Base-by-base conservation (phyloP, 441 rosid genomes). In the Brassica balearica region DNA sequence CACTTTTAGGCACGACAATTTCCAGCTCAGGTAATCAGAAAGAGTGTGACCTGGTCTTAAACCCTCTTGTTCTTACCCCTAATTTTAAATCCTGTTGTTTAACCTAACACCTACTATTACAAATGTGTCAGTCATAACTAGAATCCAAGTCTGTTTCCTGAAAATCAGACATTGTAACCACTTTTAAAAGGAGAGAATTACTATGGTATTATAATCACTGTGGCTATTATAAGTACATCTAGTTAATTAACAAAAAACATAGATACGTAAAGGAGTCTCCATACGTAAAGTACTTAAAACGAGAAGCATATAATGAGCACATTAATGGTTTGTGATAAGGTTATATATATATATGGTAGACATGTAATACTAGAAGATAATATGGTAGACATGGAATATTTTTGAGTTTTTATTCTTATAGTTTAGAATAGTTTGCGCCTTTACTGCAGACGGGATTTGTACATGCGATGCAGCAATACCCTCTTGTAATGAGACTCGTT, bases 1-100 rank as follows among this genome's bases (percentile, higher is more conserved):
- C 79, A 79, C 79, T 79, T 79, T 74, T 25, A 73, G 8, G 75
- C 82, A 79, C 82, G 78, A 79, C 63, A 79, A 74, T 41, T 32
- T 68, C 71, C 78, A 73, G 74, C 82, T 79, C 71, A 74, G 60
- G 5, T 36, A 25, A 73, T 53, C 53, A 63, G 63, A 60, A 72
- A 67, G 22, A 68, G 68, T 61, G 58, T 68, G 59, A 34, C 77
- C 27, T 55, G 53, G 70, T 79, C 38, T 23, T 36, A 17, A 68
- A 1, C 77, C 23, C 74, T 61, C 59, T 38, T 62, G 41, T 34
- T 68, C 29, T 46, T 5, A 60, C 25, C 23, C 63, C 20, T 48
- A 11, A 2, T 68, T 29, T 38, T 59, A 43, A 11, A 5, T 12
- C 62, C 32, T 27, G 11, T 14, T 10, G 14, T 60, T 60, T 8